These are phyloP conservation scores for Phytophthora citricola DNA, from an alignment of 352 stramenopile genomes.

Conservation along the genomic window DNA sequence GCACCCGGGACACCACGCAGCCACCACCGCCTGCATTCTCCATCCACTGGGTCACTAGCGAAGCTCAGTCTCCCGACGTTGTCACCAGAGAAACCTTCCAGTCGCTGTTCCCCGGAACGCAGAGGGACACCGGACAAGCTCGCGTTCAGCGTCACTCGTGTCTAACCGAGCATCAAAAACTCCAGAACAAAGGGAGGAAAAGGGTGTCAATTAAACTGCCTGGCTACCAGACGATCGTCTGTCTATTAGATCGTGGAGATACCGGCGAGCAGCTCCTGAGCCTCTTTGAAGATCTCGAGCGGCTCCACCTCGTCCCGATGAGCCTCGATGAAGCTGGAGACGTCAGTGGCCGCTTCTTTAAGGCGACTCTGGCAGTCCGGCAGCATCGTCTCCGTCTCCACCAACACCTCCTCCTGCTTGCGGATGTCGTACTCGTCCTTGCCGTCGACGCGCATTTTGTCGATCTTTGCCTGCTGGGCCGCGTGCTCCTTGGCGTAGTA, in stretches of 20 bases:
- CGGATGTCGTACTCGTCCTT: slow-evolving; percentile 80
- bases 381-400: slow-evolving; percentile 85
- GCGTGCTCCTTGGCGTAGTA: slow-evolving; percentile 83
- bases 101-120: slow-evolving; percentile 46
- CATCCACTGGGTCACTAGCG: slow-evolving; percentile 9
- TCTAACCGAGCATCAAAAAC: neutral
- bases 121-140: slow-evolving; percentile 15
- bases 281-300: slow-evolving; percentile 53
- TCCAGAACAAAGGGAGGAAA: neutral
- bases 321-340: slow-evolving; percentile 53
- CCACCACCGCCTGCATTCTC: slow-evolving; percentile 10
- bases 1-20: slow-evolving; percentile 14
- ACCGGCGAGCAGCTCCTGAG: slow-evolving; percentile 52
- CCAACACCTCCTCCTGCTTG: slow-evolving; percentile 83
- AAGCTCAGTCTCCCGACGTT: slow-evolving; percentile 64
- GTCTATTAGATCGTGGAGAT: slow-evolving; percentile 47
- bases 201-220: slow-evolving; percentile 1
- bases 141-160: slow-evolving; percentile 23
- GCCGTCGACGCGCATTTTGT: slow-evolving; percentile 61
- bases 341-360: slow-evolving; percentile 60
- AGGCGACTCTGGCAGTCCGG: slow-evolving; percentile 79
- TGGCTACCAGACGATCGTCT: slow-evolving; percentile 5
- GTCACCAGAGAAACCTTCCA: slow-evolving; percentile 57
- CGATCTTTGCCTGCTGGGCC: slow-evolving; percentile 64
- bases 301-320: slow-evolving; percentile 49